Conservation (phyloP, 225 moss, liverwort and hornwort genomes). For the Bryum argenteum region DNA sequence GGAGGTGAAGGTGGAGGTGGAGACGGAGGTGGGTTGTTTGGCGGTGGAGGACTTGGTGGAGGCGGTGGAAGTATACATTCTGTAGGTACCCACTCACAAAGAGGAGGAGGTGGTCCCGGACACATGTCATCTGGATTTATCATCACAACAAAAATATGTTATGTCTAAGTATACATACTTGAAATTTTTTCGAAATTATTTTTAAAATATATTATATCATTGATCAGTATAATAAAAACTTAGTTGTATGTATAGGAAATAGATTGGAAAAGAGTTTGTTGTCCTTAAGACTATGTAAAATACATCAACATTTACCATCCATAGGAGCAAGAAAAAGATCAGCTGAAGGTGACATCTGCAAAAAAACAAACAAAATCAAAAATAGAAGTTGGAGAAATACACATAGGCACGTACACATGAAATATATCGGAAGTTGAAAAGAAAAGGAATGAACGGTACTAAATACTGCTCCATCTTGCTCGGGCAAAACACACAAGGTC, state of each 20-base stretch:
- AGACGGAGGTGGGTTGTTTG: background rate
- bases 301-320: slow-evolving; percentile 13
- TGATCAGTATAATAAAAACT: too few species aligned
- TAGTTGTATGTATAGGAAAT: background rate
- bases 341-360: slow-evolving; percentile 29
- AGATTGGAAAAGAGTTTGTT: too few species aligned
- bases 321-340: slow-evolving; percentile 32
- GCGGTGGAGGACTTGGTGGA: background rate
- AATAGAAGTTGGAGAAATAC: background rate
- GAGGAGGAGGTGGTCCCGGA: slow-evolving; percentile 14
- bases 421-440: background rate
- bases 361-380: background rate
- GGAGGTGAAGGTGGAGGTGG: slow-evolving; percentile 27
- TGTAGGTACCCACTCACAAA: slow-evolving; percentile 68
- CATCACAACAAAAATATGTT: background rate
- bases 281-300: too few species aligned
- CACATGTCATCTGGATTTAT: slow-evolving; percentile 18
- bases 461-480: slow-evolving; percentile 33
- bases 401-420: too few species aligned
- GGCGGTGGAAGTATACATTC: slow-evolving; percentile 61
- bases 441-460: background rate
- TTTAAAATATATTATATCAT: too few species aligned
- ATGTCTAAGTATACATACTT: accelerated
- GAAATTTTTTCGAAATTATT: background rate
- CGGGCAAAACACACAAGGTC: slow-evolving; percentile 41